Conservation (phyloP, 768 basidiomycete species). For the Mycena vulgaris region DNA sequence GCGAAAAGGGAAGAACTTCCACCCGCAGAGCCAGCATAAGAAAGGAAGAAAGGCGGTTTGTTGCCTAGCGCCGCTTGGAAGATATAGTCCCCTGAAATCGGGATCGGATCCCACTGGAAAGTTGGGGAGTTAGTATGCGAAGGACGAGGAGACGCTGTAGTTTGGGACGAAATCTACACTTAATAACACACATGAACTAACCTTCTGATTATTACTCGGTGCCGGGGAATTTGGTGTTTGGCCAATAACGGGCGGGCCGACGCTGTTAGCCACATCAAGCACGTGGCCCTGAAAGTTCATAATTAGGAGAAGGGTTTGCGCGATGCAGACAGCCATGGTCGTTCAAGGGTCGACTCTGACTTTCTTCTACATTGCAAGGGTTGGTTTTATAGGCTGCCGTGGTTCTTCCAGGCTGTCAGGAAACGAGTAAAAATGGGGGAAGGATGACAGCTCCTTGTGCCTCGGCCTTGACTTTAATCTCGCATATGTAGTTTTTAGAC, state of each 20-base stretch:
- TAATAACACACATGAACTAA: neutral
- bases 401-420: neutral
- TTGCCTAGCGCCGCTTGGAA: slow-evolving; percentile 6
- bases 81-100: slow-evolving; percentile 6
- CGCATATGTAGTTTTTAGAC: slow-evolving; percentile 5
- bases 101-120: slow-evolving; percentile 2
- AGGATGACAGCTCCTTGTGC: slow-evolving; percentile 13
- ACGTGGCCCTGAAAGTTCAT: slow-evolving; percentile 29
- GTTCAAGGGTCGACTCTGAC: slow-evolving; percentile 12
- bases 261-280: slow-evolving; percentile 25
- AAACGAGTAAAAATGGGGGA: neutral
- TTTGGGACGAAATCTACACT: no score
- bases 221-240: slow-evolving; percentile 15
- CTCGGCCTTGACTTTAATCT: slow-evolving; percentile 8
- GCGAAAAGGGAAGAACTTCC: neutral
- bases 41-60: slow-evolving; percentile 13
- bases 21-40: slow-evolving; percentile 2
- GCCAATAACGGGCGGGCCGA: slow-evolving; percentile 21
- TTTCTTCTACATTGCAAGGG: neutral
- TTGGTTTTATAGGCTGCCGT: no score
- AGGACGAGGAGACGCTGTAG: neutral
- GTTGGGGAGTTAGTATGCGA: neutral
- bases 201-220: slow-evolving; percentile 9
- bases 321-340: slow-evolving; percentile 8
- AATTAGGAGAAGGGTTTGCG: slow-evolving; percentile 8